Evolutionary conservation across 805 yeast species (phyloP), one percentile per base, ranked within the genome.

Genomic region (Metschnikowia corniflorae): DNA sequence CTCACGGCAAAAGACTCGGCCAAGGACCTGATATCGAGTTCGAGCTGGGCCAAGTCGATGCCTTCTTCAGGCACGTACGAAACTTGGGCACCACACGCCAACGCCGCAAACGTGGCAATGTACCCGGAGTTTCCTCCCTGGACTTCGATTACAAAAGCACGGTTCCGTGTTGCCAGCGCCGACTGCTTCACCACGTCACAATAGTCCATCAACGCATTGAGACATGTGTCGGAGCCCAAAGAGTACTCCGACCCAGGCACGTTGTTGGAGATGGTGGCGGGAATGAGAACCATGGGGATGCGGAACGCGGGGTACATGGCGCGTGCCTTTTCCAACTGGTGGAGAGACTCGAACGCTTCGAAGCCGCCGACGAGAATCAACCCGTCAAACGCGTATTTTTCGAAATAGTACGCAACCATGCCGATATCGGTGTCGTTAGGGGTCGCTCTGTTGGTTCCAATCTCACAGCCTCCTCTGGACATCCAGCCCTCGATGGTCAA

Each of bases 401-500:
- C 82, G 51, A 84, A 77, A 50, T 81, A 74, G 58, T 74, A 83
- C 1, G 91, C 89, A 37, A 84, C 73, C 57, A 74, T 65, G 29
- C 91, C 93, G 39, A 77, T 65, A 60, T 83, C 48, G 19, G 48
- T 82, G 35, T 78, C 82, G 41, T 69, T 65, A 15, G 98, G 98
- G 21, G 87, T 71, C 28, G 81, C 70, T 55, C 98, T 77, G 71
- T 93, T 93, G 22, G 98, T 93, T 52, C 99, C 99, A 44, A 93
- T 82, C 58, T 89, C 97, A 20, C 96, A 86, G 19, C 98, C 99
- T 54, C 98, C 99, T 42, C 76, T 54, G 42, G 82, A 78, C 58
- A 79, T 81, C 96, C 96, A 89, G 42, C 79, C 82, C 59, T 85
- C 94, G 40, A 88, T 85, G 52, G 85, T 89, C 42, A 81, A 64